Percentiles rank a stretch among this genome's conserved stretches.
Evolutionary conservation across 345 rosid genomes (phyloP).

Genomic region (Lepidium africanum): DNA sequence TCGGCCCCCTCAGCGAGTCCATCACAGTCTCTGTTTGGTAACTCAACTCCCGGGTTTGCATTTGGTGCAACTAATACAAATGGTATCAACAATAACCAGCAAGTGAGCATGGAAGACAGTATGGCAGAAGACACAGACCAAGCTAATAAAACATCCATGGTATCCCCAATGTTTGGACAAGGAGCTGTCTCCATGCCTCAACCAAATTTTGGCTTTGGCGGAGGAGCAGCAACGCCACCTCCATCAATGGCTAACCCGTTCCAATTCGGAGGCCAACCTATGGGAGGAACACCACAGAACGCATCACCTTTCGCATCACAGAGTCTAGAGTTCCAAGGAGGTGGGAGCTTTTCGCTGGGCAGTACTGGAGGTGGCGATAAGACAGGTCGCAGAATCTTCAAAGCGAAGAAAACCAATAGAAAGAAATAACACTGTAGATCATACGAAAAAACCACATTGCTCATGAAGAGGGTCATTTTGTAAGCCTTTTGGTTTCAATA

Average conservation of each 20-base stretch:
- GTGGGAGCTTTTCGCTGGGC: slow-evolving; percentile 79
- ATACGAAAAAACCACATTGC: not conserved
- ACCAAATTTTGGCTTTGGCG: slow-evolving; percentile 33
- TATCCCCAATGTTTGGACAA: slow-evolving; percentile 42
- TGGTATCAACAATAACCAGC: slow-evolving; percentile 50
- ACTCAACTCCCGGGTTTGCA: slow-evolving; percentile 33
- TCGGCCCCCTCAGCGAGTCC: slow-evolving; percentile 33
- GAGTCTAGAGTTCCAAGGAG: slow-evolving; percentile 54
- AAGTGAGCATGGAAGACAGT: slow-evolving; percentile 86
- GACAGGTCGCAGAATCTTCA: slow-evolving; percentile 46
- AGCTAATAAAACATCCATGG: slow-evolving; percentile 36
- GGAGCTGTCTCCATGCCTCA: slow-evolving; percentile 33
- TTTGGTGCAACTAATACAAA: slow-evolving; percentile 36
- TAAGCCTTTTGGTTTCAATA: not conserved
- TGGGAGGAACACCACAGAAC: slow-evolving; percentile 33
- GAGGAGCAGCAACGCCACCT: slow-evolving; percentile 23
- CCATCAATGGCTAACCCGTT: slow-evolving; percentile 44
- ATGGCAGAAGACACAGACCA: slow-evolving; percentile 94
- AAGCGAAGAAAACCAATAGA: slow-evolving; percentile 30
- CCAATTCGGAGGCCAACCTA: slow-evolving; percentile 64
- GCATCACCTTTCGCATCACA: slow-evolving; percentile 55
- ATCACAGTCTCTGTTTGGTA: slow-evolving; percentile 47
- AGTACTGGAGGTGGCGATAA: slow-evolving; percentile 73
- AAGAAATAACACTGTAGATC: slow-evolving; percentile 38
- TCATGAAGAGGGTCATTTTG: not conserved